Base-by-base conservation (phyloP, 129 eudicot species). In the Lactuca sativa region DNA sequence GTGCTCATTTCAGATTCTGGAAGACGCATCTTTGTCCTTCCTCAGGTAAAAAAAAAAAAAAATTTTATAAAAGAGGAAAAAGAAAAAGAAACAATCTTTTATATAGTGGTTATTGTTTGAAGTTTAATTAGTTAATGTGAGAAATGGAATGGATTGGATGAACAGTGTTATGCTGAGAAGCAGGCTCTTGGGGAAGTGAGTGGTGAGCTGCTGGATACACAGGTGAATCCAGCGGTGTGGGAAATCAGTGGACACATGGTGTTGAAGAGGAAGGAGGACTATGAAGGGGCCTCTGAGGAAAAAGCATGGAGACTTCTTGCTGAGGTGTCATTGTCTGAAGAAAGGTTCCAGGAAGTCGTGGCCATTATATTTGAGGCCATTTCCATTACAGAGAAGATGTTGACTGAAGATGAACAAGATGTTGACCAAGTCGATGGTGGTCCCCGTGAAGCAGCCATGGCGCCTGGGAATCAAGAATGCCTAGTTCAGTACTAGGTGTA, bases 191-290 rank as follows among this genome's bases (percentile, higher is more conserved):
- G 96, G 44, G 83, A 79, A 59, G 95, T 86, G 53, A 78, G 73
- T 43, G 74, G 67, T n/a, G 95, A 86, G 82, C 61, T 86, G 30
- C 68, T 90, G 13, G 90, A 84, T 56, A 90, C 96, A 6, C 96
- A 86, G 66, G 96, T 90, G 78, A 90, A 90, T 71, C 96, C 96
- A 4, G 95, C 96, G 9, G 95, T 90, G 36, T 90, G 96, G 96
- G 95, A 90, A 52, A 90, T 90, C 40, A 84, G 96, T 56, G 96
- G 96, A 41, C 96, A 90, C 58, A 86, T 90, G 76, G 96, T 90
- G 32, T 85, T 90, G 15, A 90, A 90, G 74, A 69, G 90, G 76
- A 84, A 77, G 44, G 75, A 86, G 56, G 96, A 90, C 58, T 90
- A 79, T 21, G 85, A 90, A 38, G 80, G 89, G 10, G 96, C 96